Evolutionary conservation across 1,139 yeast genomes (phyloP).

Genomic region (Debaryomyces sp.): DNA sequence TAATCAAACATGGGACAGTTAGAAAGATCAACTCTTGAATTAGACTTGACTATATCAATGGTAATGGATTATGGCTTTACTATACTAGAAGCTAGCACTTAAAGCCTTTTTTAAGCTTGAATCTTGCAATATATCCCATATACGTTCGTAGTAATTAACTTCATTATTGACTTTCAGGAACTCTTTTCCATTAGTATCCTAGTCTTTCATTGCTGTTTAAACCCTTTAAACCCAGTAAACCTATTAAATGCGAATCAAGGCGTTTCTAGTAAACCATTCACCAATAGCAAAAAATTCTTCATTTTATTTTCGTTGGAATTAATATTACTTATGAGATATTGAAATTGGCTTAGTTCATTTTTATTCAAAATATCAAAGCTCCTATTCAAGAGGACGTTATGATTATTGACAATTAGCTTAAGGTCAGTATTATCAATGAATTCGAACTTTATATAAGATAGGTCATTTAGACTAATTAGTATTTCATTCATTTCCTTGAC

Average conservation of each 20-base stretch:
- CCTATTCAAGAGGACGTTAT: background rate
- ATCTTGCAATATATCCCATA: too few relatives aligned
- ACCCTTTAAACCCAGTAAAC: too few relatives aligned
- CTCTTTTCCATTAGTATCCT: too few relatives aligned
- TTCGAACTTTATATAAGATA: conserved; percentile 1
- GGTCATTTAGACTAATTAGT: conserved; percentile 19
- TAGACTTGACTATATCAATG: too few relatives aligned
- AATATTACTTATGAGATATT: conserved; percentile 2
- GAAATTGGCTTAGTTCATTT: conserved; percentile 4
- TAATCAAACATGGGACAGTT: conserved; percentile 6
- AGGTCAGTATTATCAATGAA: conserved; percentile 1
- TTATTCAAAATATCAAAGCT: conserved; percentile 2
- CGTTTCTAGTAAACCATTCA: background rate
- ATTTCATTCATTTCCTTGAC: conserved; percentile 31
- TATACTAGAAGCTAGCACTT: too few relatives aligned
- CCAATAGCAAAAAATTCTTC: background rate
- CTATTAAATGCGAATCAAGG: background rate
- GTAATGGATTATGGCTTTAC: too few relatives aligned
- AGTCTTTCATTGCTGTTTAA: too few relatives aligned
- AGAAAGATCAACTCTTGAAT: too few relatives aligned
- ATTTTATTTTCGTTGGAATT: conserved; percentile 1
- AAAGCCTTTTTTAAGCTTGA: too few relatives aligned
- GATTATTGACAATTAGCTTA: background rate
- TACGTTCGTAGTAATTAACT: too few relatives aligned
- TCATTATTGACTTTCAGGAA: too few relatives aligned